Percentiles rank a stretch among this genome's conserved stretches.
Evolutionary conservation across 202 grass and related monocot genomes (phyloP).

Genomic region (Sporobolus alterniflorus): DNA sequence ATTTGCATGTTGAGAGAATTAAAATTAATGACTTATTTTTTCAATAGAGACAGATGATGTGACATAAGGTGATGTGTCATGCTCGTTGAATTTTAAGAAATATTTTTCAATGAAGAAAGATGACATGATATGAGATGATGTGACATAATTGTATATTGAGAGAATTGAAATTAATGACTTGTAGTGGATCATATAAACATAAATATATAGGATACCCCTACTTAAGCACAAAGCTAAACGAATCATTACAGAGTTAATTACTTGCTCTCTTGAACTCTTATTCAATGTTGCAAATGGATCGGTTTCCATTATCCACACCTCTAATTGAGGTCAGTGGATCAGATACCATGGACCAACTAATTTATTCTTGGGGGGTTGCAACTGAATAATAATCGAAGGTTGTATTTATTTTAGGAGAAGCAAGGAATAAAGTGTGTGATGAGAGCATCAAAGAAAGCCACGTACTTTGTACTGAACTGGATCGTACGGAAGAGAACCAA

Average conservation of each 20-base stretch:
- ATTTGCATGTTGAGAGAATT: no score
- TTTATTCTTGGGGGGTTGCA: conserved; percentile 12
- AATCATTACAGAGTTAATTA: background rate
- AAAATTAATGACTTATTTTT: no score
- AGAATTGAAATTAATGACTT: no score
- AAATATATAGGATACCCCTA: no score
- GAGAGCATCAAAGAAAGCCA: conserved; percentile 32
- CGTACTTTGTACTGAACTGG: conserved; percentile 36
- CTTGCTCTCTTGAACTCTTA: background rate
- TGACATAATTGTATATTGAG: no score
- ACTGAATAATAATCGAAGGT: conserved; percentile 12
- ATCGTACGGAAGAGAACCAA: conserved; percentile 28
- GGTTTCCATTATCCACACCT: background rate
- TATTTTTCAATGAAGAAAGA: no score
- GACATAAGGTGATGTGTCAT: background rate
- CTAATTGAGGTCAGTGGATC: conserved; percentile 25
- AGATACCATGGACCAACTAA: background rate
- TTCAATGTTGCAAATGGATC: conserved; percentile 4
- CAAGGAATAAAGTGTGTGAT: conserved; percentile 45
- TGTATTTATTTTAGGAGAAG: conserved; percentile 36
- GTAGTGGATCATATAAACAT: no score
- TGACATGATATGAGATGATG: no score
- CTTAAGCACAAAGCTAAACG: background rate
- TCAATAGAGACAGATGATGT: background rate
- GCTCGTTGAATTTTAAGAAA: no score